Conservation (phyloP, 2,329 filamentous ascomycete species). For the Colletotrichum cordylinicola region DNA sequence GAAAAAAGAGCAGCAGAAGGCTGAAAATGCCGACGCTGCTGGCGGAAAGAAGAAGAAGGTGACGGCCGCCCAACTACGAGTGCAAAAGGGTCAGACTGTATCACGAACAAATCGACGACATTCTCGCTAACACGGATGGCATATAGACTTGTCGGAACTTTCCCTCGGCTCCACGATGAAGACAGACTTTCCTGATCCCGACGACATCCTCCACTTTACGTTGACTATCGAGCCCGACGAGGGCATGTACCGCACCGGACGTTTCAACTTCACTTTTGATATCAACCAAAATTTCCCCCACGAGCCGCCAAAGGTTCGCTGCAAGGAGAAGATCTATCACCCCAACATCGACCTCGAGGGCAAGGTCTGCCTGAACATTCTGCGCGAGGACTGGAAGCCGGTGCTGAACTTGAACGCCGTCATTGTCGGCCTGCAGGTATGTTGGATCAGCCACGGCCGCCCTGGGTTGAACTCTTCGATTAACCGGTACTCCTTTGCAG, state of each 20-base stretch:
- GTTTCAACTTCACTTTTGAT: slow-evolving; percentile 87
- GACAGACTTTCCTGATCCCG: slow-evolving; percentile 80
- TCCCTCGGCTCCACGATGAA: slow-evolving; percentile 81
- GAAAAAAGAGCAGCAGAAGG: slow-evolving; percentile 97
- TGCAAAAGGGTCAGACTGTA: slow-evolving; percentile 80
- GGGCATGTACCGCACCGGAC: slow-evolving; percentile 85
- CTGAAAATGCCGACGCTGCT: slow-evolving; percentile 78
- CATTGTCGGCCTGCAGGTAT: slow-evolving; percentile 88
- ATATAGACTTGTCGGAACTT: slow-evolving; percentile 78
- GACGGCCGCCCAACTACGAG: slow-evolving; percentile 90
- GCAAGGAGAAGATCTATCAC: slow-evolving; percentile 98
- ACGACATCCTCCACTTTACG: slow-evolving; percentile 85
- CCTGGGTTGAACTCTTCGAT: background rate
- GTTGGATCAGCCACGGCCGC: slow-evolving; percentile 23
- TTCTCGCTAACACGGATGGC: background rate
- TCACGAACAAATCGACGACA: background rate
- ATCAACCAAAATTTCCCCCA: slow-evolving; percentile 97
- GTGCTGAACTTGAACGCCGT: slow-evolving; percentile 96
- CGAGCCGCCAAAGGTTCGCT: slow-evolving; percentile 96
- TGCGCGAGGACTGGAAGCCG: slow-evolving; percentile 98
- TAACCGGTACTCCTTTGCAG: slow-evolving; percentile 48
- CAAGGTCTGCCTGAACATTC: slow-evolving; percentile 96
- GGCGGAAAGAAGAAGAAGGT: slow-evolving; percentile 97
- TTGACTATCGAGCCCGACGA: slow-evolving; percentile 86
- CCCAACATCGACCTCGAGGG: slow-evolving; percentile 98